Evolutionary conservation across 306 rosid species (phyloP), one percentile per base, ranked within the genome.

Genomic region (Lotus japonicus): DNA sequence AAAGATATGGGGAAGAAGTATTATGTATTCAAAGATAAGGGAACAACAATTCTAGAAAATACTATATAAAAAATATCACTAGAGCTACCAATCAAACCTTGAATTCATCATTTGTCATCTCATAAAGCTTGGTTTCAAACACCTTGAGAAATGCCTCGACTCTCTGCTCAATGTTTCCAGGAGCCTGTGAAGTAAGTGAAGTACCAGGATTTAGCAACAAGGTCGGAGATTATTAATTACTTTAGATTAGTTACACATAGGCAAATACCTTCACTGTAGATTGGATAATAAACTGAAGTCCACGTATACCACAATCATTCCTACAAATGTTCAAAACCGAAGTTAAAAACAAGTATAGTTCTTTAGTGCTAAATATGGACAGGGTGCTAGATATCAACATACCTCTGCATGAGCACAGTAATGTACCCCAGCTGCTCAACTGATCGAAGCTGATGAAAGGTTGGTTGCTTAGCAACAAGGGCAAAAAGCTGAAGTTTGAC

Each of bases 401-500:
- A 87, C 99, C 95, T 88, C 80, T 73, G 84, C 87, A 66, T 57
- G 64, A 94, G 89, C 64, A 54, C 76, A 45, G 99, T 82, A 64
- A 90, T 81, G 78, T 94, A 94, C 62, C 99, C 99, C 43, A 94
- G 95, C 70, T 94, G 99, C 82, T 94, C 99, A 75, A 94, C 99
- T 43, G 90, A 76, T 75, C 97, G 86, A 79, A 94, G 97, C 85
- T 94, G 99, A 81, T 94, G 97, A 79, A 90, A 94, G 15, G 97
- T 86, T 15, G 99, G 86, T 63, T 88, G 95, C 88, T 94, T 85
- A 8, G 96, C 97, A 64, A 88, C 68, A 68, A 84, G 92, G 31
- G 83, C 89, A 76, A 94, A 88, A 75, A 94, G 97, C 79, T 90
- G 98, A 78, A 94, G 97, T 83, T 88, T 90, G 62, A 81, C 97